Evolutionary conservation across 352 stramenopile genomes (phyloP).

Genomic region (Phytopythium delawarense): DNA sequence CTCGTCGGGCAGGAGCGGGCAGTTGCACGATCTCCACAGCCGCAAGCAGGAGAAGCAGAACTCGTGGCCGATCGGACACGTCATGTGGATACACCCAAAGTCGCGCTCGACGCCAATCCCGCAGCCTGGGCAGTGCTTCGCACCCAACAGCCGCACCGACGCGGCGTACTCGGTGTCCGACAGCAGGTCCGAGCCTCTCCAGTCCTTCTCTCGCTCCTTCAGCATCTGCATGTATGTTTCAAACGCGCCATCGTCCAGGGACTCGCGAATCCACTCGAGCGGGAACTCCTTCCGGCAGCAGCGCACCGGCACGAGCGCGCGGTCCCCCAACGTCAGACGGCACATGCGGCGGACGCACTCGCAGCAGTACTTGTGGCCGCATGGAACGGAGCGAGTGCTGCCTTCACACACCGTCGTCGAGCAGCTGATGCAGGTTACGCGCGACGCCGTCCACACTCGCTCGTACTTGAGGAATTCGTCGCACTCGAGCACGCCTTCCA

Average conservation of each 20-base stretch:
- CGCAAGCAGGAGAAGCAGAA: slow-evolving; percentile 74
- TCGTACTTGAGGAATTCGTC: slow-evolving; percentile 20
- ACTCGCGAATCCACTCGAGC: slow-evolving; percentile 51
- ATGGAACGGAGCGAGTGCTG: slow-evolving; percentile 34
- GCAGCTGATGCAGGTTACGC: slow-evolving; percentile 41
- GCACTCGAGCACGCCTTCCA: slow-evolving; percentile 14
- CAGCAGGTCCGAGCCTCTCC: slow-evolving; percentile 48
- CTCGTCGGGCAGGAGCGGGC: slow-evolving; percentile 48
- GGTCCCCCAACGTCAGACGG: slow-evolving; percentile 49
- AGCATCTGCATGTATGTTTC: slow-evolving; percentile 43
- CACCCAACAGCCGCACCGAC: slow-evolving; percentile 34
- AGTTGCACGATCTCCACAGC: slow-evolving; percentile 49
- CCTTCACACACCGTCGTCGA: slow-evolving; percentile 10
- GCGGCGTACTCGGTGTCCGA: slow-evolving; percentile 62
- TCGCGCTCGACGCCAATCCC: slow-evolving; percentile 68
- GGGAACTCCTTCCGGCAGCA: slow-evolving; percentile 72
- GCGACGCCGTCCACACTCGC: not conserved
- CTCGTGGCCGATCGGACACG: slow-evolving; percentile 61
- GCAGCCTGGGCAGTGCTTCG: slow-evolving; percentile 73
- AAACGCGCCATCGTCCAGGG: slow-evolving; percentile 27
- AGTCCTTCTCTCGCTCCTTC: slow-evolving; percentile 53
- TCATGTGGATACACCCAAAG: slow-evolving; percentile 79
- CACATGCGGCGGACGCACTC: slow-evolving; percentile 58
- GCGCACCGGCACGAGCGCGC: slow-evolving; percentile 52
- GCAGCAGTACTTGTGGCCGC: slow-evolving; percentile 58